Base-by-base conservation (phyloP, 805 yeast genomes). In the Teunomyces pallodes region DNA sequence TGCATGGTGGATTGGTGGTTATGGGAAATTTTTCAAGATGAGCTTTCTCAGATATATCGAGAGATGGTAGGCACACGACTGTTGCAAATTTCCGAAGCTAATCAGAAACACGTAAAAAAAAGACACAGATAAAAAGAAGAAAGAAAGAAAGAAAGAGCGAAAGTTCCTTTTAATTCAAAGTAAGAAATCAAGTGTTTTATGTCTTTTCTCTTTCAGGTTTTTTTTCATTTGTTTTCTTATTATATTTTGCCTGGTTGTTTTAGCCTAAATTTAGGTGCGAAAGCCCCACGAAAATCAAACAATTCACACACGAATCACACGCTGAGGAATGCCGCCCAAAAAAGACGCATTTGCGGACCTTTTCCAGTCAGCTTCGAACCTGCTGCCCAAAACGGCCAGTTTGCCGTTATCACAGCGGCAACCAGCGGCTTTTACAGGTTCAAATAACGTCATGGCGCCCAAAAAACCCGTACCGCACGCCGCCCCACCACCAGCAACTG, bases 1-100 rank as follows among this genome's bases (percentile, higher is more conserved):
- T 94, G 99, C 99, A 94, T 94, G 53, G 57, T 71, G 69, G 40
- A 12, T 31, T 31, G 36, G 33, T 36, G 43, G 13, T 45, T 5
- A 20, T 20, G 24, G 24, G 45, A 41, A 42, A 46, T 26, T 32
- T 40, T 42, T 46, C 27, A 39, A 40, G 48, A 45, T 46, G 46
- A 46, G 50, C 38, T 17, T 13, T 36, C 28, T 43, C 20, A 31
- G 33, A 10, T 28, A 31, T 36, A 14, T 43, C 24, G 6, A 20
- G 32, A 36, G 12, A 27, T 31, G 43, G 47, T 45, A 38, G 20
- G 43, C 5, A 33, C 43, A 32, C 43, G 46, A 28, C 46, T 17
- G 26, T 30, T 8, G 7, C n/a, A 16, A 16, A 6, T 3, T 4
- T 29, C 8, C 31, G 7, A 3, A 9, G 4, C 31, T n/a, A 29